Percentiles rank a stretch among this genome's conserved stretches.
These are phyloP conservation scores for Tetradesmus lagerheimii DNA, from an alignment of 139 green algal species.

Conservation along the genomic window DNA sequence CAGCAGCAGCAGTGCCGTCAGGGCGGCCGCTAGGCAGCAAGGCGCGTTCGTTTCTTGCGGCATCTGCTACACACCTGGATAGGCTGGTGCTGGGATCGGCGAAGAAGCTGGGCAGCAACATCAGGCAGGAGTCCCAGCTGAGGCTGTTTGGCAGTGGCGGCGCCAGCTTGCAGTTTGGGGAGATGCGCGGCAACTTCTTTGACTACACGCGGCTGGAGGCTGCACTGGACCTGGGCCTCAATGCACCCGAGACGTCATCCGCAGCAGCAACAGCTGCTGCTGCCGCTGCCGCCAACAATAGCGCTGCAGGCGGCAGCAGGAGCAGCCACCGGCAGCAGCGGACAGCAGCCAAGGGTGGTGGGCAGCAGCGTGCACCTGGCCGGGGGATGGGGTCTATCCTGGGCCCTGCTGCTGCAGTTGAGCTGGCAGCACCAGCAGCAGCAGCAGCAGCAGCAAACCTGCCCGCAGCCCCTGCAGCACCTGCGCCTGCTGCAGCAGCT, in stretches of 20 bases:
- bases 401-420: slow-evolving; percentile 13
- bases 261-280: neutral
- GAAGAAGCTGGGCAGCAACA: slow-evolving; percentile 20
- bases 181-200: slow-evolving; percentile 52
- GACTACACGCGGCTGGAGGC: slow-evolving; percentile 56
- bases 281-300: neutral
- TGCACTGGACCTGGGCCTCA: slow-evolving; percentile 58
- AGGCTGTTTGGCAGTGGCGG: slow-evolving; percentile 54
- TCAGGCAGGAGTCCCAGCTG: slow-evolving; percentile 18
- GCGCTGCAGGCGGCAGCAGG: neutral
- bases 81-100: neutral
- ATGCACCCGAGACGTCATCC: slow-evolving; percentile 10
- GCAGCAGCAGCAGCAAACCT: neutral
- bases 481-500: neutral
- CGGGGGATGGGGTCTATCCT: slow-evolving; percentile 16
- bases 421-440: neutral
- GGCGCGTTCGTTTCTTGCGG: neutral
- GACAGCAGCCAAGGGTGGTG: neutral
- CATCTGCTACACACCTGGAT: neutral
- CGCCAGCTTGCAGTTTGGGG: slow-evolving; percentile 54
- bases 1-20: neutral
- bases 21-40: neutral
- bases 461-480: neutral
- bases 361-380: neutral
- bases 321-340: neutral